These are phyloP conservation scores for Sarocladium brachiariae DNA, from an alignment of 2,329 filamentous ascomycete species.

Conservation along the genomic window DNA sequence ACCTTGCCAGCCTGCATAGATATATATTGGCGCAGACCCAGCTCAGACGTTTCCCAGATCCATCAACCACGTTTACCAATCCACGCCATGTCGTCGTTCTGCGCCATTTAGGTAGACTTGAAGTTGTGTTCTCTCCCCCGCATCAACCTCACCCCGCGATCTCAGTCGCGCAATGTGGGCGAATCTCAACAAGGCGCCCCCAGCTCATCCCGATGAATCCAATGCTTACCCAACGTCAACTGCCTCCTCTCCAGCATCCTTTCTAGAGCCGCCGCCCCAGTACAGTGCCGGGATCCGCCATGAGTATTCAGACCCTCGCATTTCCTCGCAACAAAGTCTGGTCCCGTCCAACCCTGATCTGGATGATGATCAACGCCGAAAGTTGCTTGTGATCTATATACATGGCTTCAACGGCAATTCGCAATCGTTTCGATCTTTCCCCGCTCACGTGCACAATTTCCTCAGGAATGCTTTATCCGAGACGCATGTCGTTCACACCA, in stretches of 20 bases:
- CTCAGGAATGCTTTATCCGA: constrained; percentile 60
- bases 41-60: too few species aligned
- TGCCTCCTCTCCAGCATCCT: neutral
- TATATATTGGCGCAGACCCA: too few species aligned
- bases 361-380: constrained; percentile 33
- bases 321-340: constrained; percentile 3
- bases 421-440: constrained; percentile 81
- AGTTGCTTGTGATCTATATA: constrained; percentile 72
- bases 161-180: neutral
- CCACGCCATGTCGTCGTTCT: too few species aligned
- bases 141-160: neutral
- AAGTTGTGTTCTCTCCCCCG: too few species aligned
- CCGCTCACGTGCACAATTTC: constrained; percentile 75
- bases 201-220: neutral
- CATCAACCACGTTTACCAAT: too few species aligned
- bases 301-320: neutral
- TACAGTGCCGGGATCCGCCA: neutral
- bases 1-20: neutral
- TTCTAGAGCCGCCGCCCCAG: neutral
- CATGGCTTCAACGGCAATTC: constrained; percentile 90
- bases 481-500: constrained; percentile 77
- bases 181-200: constrained; percentile 8
- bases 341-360: neutral
- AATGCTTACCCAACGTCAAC: neutral
- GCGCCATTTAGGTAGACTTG: too few species aligned